Percentiles rank a stretch among this genome's conserved stretches.
Evolutionary conservation across 805 yeast genomes (phyloP).

Genomic region (Suhomyces faveliae): DNA sequence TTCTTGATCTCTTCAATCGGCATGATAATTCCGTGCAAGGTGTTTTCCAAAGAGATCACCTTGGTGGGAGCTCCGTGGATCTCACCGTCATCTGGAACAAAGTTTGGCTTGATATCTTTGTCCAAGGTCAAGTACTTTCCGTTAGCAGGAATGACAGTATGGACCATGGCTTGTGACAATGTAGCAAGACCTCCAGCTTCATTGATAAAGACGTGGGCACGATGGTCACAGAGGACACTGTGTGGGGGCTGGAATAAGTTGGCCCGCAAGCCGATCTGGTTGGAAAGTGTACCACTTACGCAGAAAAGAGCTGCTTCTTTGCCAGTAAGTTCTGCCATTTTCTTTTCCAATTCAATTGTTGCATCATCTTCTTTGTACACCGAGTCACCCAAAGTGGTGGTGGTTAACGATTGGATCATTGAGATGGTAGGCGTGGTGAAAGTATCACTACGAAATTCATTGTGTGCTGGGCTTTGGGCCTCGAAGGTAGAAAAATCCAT

Average conservation of each 20-base stretch:
- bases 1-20: slow-evolving; percentile 40
- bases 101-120: slow-evolving; percentile 37
- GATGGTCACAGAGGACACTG: slow-evolving; percentile 36
- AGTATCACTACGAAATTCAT: slow-evolving; percentile 64
- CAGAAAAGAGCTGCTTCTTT: slow-evolving; percentile 41
- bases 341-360: slow-evolving; percentile 33
- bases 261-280: slow-evolving; percentile 39
- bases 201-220: slow-evolving; percentile 36
- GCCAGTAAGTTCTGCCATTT: slow-evolving; percentile 36
- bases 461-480: slow-evolving; percentile 26
- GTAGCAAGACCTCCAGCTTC: slow-evolving; percentile 47
- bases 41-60: slow-evolving; percentile 43
- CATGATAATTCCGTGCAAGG: slow-evolving; percentile 41
- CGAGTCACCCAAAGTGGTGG: slow-evolving; percentile 40
- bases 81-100: slow-evolving; percentile 44
- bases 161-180: slow-evolving; percentile 43
- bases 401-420: slow-evolving; percentile 41
- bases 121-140: slow-evolving; percentile 36
- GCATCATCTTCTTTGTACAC: slow-evolving; percentile 42
- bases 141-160: slow-evolving; percentile 36
- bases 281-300: slow-evolving; percentile 43
- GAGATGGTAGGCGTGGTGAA: slow-evolving; percentile 76
- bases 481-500: slow-evolving; percentile 3
- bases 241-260: slow-evolving; percentile 44
- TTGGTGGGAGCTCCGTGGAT: slow-evolving; percentile 46